phyloP scores from a whole-genome alignment of 2,329 filamentous ascomycete species.

The Colletotrichum navitas region DNA sequence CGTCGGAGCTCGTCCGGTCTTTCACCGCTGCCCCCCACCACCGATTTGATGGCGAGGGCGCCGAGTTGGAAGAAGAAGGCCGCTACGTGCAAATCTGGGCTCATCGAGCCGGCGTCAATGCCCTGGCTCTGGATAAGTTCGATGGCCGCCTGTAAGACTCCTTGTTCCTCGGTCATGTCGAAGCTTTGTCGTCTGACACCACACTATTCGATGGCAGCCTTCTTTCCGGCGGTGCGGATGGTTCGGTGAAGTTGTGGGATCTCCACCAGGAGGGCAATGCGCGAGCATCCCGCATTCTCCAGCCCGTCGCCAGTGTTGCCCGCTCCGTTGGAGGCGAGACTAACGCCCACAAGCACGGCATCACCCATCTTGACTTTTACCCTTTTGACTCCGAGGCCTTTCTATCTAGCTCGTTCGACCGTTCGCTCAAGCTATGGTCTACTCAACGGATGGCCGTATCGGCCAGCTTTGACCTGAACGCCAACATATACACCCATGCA shows the following conservation, averaged over 20 bases:
- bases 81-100: slow-evolving; percentile 62
- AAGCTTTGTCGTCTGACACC: slow-evolving; percentile 3
- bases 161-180: background rate
- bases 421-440: slow-evolving; percentile 80
- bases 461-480: slow-evolving; percentile 76
- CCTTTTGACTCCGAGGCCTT: slow-evolving; percentile 83
- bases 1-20: slow-evolving; percentile 74
- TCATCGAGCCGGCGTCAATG: slow-evolving; percentile 83
- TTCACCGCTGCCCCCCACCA: slow-evolving; percentile 76
- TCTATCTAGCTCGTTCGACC: slow-evolving; percentile 82
- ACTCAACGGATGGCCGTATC: slow-evolving; percentile 72
- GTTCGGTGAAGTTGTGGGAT: slow-evolving; percentile 88
- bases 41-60: slow-evolving; percentile 73
- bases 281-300: slow-evolving; percentile 62
- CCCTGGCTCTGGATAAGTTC: slow-evolving; percentile 83
- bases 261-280: slow-evolving; percentile 71
- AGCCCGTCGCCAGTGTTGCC: slow-evolving; percentile 65
- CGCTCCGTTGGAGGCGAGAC: slow-evolving; percentile 53
- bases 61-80: slow-evolving; percentile 31
- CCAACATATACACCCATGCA: slow-evolving; percentile 81
- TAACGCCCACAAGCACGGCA: slow-evolving; percentile 73
- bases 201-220: slow-evolving; percentile 65
- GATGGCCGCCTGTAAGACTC: slow-evolving; percentile 77
- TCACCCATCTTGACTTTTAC: slow-evolving; percentile 83
- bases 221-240: slow-evolving; percentile 87